Conservation (phyloP, 2,329 filamentous ascomycete species). For the Geoglossum cookeanum region DNA sequence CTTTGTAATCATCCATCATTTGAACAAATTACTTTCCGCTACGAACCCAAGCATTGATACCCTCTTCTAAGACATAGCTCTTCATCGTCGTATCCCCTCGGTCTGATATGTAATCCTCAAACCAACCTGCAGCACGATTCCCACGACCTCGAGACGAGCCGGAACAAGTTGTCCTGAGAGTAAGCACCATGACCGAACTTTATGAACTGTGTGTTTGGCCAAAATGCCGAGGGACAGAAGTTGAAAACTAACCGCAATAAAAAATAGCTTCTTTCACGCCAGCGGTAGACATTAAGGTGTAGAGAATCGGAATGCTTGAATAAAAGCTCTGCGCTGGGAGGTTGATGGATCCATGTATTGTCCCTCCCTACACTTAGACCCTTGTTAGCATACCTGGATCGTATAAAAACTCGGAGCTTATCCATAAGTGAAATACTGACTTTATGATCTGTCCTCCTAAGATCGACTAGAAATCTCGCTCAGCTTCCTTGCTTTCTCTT, state of each 20-base stretch:
- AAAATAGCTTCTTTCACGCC: constrained; percentile 31
- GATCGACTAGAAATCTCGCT: constrained; percentile 29
- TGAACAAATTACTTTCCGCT: constrained; percentile 28
- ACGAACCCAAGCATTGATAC: constrained; percentile 34
- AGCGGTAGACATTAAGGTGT: constrained; percentile 31
- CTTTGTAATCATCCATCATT: constrained; percentile 32
- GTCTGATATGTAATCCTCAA: constrained; percentile 30
- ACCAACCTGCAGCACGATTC: constrained; percentile 34
- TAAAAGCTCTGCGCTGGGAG: constrained; percentile 36
- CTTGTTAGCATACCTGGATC: neutral
- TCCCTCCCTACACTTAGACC: constrained; percentile 32
- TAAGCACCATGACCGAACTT: neutral
- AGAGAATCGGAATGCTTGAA: constrained; percentile 28
- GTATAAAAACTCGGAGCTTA: too few relatives aligned
- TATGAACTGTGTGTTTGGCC: too few relatives aligned
- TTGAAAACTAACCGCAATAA: constrained; percentile 24
- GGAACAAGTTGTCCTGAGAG: constrained; percentile 13
- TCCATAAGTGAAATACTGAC: constrained; percentile 13
- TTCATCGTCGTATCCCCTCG: constrained; percentile 23
- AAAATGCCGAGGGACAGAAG: neutral
- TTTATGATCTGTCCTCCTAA: constrained; percentile 34
- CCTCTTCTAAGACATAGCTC: constrained; percentile 31
- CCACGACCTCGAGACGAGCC: constrained; percentile 36
- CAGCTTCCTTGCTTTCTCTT: constrained; percentile 12
- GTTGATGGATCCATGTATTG: constrained; percentile 38